phyloP scores from a whole-genome alignment of 2,329 filamentous ascomycete genomes.

The Aspergillaceae sp. region DNA sequence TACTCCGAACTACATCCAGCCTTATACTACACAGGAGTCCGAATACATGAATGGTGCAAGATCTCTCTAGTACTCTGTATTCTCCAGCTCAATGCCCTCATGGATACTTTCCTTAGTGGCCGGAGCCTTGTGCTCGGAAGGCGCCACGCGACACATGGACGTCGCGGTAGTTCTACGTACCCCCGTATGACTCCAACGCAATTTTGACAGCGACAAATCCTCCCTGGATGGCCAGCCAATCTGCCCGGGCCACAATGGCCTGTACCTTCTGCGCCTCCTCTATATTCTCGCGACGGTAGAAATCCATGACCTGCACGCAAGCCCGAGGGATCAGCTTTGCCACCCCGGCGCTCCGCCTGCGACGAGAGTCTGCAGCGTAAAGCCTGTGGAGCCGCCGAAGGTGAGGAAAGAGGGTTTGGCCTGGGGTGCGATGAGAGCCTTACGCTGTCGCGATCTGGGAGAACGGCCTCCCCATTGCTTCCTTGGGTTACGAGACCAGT shows the following conservation, averaged over 20 bases:
- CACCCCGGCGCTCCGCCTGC: slow-evolving; percentile 72
- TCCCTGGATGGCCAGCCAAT: slow-evolving; percentile 75
- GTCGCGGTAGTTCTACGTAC: slow-evolving; percentile 68
- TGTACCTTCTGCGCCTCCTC: slow-evolving; percentile 69
- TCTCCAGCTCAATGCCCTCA: slow-evolving; percentile 33
- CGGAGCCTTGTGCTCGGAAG: slow-evolving; percentile 26
- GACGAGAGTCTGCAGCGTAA: slow-evolving; percentile 71
- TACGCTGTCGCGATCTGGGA: slow-evolving; percentile 61
- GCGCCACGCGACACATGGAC: slow-evolving; percentile 50
- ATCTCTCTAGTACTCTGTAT: slow-evolving; percentile 1
- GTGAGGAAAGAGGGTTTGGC: slow-evolving; percentile 59
- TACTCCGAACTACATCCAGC: neutral
- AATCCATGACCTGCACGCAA: slow-evolving; percentile 68
- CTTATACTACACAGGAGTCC: neutral
- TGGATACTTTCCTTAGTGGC: slow-evolving; percentile 30
- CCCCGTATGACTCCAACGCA: slow-evolving; percentile 73
- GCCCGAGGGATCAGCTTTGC: slow-evolving; percentile 80
- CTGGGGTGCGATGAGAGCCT: slow-evolving; percentile 53
- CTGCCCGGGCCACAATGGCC: slow-evolving; percentile 65
- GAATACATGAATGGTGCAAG: too few species aligned
- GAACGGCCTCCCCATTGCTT: slow-evolving; percentile 75
- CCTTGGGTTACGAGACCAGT: slow-evolving; percentile 69
- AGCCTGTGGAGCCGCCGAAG: slow-evolving; percentile 81
- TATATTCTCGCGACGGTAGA: slow-evolving; percentile 63
- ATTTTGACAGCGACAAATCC: slow-evolving; percentile 82